Base-by-base conservation (phyloP, 371 early-diverging fungal species). In the Mortierella sp. region DNA sequence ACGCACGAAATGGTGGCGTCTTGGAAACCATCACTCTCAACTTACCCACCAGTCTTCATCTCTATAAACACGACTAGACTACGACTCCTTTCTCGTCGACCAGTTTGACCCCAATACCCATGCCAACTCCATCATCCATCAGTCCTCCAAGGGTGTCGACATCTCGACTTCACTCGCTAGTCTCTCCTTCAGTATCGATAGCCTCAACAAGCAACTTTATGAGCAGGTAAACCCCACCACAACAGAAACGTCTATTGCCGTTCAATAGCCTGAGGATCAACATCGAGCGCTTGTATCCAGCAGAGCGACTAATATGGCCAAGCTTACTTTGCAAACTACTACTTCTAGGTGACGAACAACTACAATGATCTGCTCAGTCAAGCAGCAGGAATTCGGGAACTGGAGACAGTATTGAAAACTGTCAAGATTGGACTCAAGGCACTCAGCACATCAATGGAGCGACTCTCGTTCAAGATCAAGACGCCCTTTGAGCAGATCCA, bases 141-240 rank as follows among this genome's bases (percentile, higher is more conserved):
- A 90, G 75, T 87, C 93, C n/a, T 85, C 89, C 24, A 88, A 81
- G 47, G 93, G 92, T 57, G 91, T 88, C 14, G 95, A 95, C 80
- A 91, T 95, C 45, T 87, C 92, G 7, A 91, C 94, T 13, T 93
- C 95, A 3, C 89, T 96, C 3, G 91, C 95, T 14, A 94, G 92
- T 79, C 89, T 96, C 50, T 90, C 92, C 16, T 94, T 94, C 88
- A 93, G 92, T 70, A 93, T 96, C 70, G 95, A 95, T 65, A 93
- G 93, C 81, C 89, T 96, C 57, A 94, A 94, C 79, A 95, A 95
- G 79, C 94, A 95, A 70, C 92, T 96, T 9, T 94, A 95, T 68
- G 94, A 94, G n/a, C 93, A 95, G 91, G 96, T 94, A 88, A 16
- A 60, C 28, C 21, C 28, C 9, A 42, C 19, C 34, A 21, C 34